Percentiles rank a stretch among this genome's conserved stretches.
These are phyloP conservation scores for Aspergillus versicolor DNA, from an alignment of 2,329 filamentous ascomycete species.

Conservation along the genomic window DNA sequence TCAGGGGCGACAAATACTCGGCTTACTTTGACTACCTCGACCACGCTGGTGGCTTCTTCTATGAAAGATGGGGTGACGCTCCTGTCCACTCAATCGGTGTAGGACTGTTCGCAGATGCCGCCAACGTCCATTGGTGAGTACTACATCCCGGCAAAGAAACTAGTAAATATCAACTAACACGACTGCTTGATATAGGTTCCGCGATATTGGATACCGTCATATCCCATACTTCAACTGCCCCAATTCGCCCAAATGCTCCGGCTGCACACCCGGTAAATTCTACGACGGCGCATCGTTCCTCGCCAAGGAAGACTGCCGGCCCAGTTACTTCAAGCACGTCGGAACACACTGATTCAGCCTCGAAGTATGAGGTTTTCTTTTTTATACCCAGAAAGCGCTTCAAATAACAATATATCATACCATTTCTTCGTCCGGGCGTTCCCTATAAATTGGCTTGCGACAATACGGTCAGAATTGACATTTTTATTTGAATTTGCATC, in stretches of 20 bases:
- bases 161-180: neutral
- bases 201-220: constrained; percentile 97
- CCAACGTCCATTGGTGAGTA: constrained; percentile 85
- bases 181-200: constrained; percentile 69
- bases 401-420: neutral
- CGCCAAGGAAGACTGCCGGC: constrained; percentile 86
- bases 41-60: constrained; percentile 93
- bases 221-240: constrained; percentile 99
- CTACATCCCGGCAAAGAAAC: neutral
- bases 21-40: constrained; percentile 97
- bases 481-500: constrained; percentile 15
- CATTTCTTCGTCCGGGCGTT: neutral
- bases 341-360: constrained; percentile 64
- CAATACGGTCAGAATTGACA: constrained; percentile 6
- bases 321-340: constrained; percentile 95
- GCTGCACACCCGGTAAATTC: constrained; percentile 81
- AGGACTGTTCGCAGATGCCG: constrained; percentile 86
- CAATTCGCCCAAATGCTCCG: constrained; percentile 89
- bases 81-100: constrained; percentile 94
- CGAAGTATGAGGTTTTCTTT: neutral
- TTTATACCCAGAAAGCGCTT: constrained; percentile 1
- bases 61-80: constrained; percentile 97
- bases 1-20: constrained; percentile 84
- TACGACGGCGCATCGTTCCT: constrained; percentile 86
- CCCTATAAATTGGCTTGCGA: constrained; percentile 2